Evolutionary conservation across 768 basidiomycete species (phyloP), one percentile per base, ranked within the genome.

Genomic region (Amanita rubescens): DNA sequence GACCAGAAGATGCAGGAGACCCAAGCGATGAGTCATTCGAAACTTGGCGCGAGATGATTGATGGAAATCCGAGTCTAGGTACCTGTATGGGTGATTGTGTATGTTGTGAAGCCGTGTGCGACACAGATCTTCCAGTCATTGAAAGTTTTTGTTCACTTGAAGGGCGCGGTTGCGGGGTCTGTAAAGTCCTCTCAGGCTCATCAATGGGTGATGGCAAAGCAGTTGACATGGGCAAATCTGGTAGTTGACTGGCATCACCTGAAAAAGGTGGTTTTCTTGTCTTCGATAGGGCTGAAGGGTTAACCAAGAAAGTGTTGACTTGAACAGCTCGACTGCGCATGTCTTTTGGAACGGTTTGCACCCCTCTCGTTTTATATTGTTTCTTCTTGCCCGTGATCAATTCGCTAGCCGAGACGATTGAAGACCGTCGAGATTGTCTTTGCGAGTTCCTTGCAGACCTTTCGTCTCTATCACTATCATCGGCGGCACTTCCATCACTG

Each of bases 291-390:
- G 2, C 27, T 15, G 15, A 17, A 15, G 49, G 35, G 15, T 27
- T 19, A 17, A 51, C 19, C 24, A 59, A 56, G 42, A 65, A 37
- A 53, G 65, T 59, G 45, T 71, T 67, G 47, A 79, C 82, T 73
- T 90, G 89, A 54, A 87, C 74, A 41, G 74, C 75, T 63, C 80
- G 75, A 59, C 72, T 75, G 50, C 74, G 72, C 59, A 73, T 76
- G 61, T 82, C 79, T 48, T 72, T 74, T 37, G 71, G 65, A 55
- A 75, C 68, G 49, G 89, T 90, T 70, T 93, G 90, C 54, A 89
- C 79, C 55, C 84, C 88, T 57, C 80, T 72, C 35, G 78, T 75
- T 50, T 74, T 77, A 60, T 91, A 90, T 62, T 74, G 71, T 61
- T 75, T 80, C 66, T 70, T 77, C 55, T 67, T 73, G 54, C 72